Percentiles rank a stretch among this genome's conserved stretches.
Conservation (phyloP, 139 green algal genomes). For the Choricystis sp. region DNA sequence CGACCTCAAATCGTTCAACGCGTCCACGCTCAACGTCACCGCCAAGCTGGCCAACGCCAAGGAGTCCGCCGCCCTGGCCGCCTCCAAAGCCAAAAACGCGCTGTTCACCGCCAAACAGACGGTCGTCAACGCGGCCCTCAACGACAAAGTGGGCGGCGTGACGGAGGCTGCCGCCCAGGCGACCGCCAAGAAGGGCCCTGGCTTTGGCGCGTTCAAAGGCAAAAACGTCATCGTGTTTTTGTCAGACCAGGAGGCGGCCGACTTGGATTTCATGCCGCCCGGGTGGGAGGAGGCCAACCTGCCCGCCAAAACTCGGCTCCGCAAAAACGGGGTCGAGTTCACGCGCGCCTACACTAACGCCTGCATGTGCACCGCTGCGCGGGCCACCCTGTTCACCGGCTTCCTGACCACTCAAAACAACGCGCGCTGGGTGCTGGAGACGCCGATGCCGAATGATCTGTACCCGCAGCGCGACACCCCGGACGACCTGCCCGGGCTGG, state of each 20-base stretch:
- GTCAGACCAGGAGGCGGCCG: conserved; percentile 7
- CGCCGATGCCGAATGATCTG: conserved; percentile 1
- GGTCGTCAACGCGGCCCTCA: not conserved
- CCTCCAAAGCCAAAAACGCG: not conserved
- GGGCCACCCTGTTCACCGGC: conserved; percentile 6
- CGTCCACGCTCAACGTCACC: no score
- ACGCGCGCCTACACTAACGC: conserved; percentile 7
- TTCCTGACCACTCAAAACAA: conserved; percentile 5
- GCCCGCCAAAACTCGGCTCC: conserved; percentile 6
- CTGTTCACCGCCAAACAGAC: not conserved
- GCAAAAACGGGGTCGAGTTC: conserved; percentile 5
- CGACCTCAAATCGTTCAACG: no score
- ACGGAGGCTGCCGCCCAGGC: not conserved
- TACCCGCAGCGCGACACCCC: conserved; percentile 8
- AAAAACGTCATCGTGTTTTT: conserved; percentile 14
- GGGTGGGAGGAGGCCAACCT: conserved; percentile 5
- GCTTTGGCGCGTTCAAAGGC: conserved; percentile 7
- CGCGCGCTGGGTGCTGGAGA: conserved; percentile 2
- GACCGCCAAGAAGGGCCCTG: not conserved
- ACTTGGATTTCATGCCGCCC: conserved; percentile 2
- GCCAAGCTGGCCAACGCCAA: no score
- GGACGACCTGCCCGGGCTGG: conserved; percentile 5
- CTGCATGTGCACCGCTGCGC: conserved; percentile 10
- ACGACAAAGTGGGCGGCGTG: not conserved
- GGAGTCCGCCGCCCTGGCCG: no score